Percentiles rank a stretch among this genome's conserved stretches.
Conservation (phyloP, 2,329 filamentous ascomycete species). For the Nemania sp. region DNA sequence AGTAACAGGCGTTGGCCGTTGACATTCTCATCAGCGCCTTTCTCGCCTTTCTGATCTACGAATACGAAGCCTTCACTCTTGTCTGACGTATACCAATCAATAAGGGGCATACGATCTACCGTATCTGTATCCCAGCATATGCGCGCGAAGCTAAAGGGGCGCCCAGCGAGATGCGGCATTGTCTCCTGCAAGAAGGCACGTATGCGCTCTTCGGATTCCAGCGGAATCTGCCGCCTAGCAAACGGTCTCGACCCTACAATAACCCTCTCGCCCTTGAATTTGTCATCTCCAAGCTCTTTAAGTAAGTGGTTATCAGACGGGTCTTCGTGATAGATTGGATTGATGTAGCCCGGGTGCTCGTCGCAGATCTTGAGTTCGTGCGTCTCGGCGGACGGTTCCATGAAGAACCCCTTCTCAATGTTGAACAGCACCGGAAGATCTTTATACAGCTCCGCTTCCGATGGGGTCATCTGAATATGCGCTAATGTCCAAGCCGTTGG, state of each 20-base stretch:
- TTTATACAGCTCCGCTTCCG: slow-evolving; percentile 59
- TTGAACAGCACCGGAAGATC: slow-evolving; percentile 63
- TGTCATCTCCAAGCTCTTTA: background rate
- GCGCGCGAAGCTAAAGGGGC: slow-evolving; percentile 62
- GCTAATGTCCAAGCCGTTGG: slow-evolving; percentile 66
- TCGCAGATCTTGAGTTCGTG: slow-evolving; percentile 64
- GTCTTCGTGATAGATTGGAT: slow-evolving; percentile 51
- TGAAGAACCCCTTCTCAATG: slow-evolving; percentile 63
- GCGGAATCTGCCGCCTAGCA: slow-evolving; percentile 56
- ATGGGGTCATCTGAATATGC: slow-evolving; percentile 61
- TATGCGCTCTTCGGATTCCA: slow-evolving; percentile 60
- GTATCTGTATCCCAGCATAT: slow-evolving; percentile 71
- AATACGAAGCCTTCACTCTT: too few species aligned
- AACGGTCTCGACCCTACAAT: slow-evolving; percentile 41
- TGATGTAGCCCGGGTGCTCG: slow-evolving; percentile 68
- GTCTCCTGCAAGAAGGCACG: slow-evolving; percentile 62
- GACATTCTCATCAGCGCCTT: slow-evolving; percentile 39
- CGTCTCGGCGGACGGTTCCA: slow-evolving; percentile 60
- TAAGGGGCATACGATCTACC: slow-evolving; percentile 64
- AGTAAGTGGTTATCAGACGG: slow-evolving; percentile 29
- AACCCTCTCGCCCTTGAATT: background rate
- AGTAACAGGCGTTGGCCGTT: slow-evolving; percentile 54
- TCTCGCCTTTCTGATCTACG: slow-evolving; percentile 16
- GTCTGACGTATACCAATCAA: slow-evolving; percentile 60
- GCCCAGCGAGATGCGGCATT: slow-evolving; percentile 64